Base-by-base conservation (phyloP, 331 rosid genomes). In the Malus hybrid region DNA sequence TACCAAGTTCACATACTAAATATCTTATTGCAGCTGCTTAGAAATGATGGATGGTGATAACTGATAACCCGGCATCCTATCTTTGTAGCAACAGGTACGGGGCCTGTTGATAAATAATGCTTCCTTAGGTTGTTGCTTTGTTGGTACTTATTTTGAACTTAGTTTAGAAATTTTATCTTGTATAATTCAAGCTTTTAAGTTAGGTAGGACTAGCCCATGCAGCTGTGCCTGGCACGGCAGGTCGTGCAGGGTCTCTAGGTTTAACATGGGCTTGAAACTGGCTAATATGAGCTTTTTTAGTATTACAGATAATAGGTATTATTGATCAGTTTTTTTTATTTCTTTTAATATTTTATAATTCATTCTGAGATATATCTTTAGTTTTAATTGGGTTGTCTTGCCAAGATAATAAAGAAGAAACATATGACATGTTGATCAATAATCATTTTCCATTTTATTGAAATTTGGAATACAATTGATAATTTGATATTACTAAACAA, bases 31-130 rank as follows among this genome's bases (percentile, higher is more conserved):
- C 34, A 83, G 86, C 67, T 83, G 86, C 81, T 75, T 75, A 33
- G 86, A 79, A 76, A 83, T 83, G 86, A 20, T 3, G 78, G 86
- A 79, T 48, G 31, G 29, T 3, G 29, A 28, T 28, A 24, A 24
- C 24, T 15, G 86, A 83, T 27, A 71, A 68, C 18, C 74, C 80
- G 3, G 9, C 70, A 65, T 52, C 75, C 73, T 76, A 42, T 75
- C 70, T 71, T 36, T 79, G 83, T 46, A 83, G 86, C 69, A 79
- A 66, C 86, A 79, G 83, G 86, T 83, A 71, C 28, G 36, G n/a
- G 68, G 19, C 14, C 20, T 50, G 34, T 9, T 67, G 54, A 24
- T 46, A 13, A 61, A 34, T 44, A 76, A 24, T 69, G 9, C 42
- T 42, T 42, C 3, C 2, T 39, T 33, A 6, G 22, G 33, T 56